Conservation (phyloP, 2,329 filamentous ascomycete genomes). For the Stenocarpella maydis region DNA sequence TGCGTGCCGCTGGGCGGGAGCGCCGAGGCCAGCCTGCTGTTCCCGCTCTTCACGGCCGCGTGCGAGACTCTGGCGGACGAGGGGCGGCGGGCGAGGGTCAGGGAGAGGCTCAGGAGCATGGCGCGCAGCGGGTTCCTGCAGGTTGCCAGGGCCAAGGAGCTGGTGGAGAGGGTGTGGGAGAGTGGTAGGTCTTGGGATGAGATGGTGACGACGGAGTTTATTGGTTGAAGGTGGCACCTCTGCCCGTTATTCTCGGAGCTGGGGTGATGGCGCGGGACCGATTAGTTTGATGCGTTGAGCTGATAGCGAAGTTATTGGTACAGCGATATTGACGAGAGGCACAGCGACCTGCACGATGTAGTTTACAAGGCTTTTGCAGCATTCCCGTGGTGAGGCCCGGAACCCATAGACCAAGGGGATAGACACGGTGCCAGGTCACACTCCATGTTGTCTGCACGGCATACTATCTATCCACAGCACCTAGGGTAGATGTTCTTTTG, state of each 20-base stretch:
- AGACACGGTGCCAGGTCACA: too few relatives aligned
- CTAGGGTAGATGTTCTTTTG: too few relatives aligned
- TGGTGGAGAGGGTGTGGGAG: constrained; percentile 76
- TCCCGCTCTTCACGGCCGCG: constrained; percentile 85
- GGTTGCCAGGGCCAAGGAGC: constrained; percentile 65
- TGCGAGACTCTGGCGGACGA: constrained; percentile 69
- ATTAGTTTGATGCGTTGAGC: neutral
- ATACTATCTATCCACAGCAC: too few relatives aligned
- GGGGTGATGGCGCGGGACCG: neutral
- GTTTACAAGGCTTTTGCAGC: neutral
- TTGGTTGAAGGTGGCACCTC: constrained; percentile 57
- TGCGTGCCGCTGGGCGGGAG: constrained; percentile 71
- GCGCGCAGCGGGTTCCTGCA: constrained; percentile 82
- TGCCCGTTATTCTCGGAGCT: neutral
- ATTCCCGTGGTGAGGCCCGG: neutral
- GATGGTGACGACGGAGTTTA: constrained; percentile 72
- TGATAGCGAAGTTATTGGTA: neutral
- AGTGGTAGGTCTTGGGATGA: constrained; percentile 75
- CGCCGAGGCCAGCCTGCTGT: constrained; percentile 78
- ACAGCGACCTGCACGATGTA: neutral
- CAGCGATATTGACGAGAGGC: neutral
- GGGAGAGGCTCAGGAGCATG: constrained; percentile 71
- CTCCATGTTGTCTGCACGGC: too few relatives aligned
- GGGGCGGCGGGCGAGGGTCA: constrained; percentile 65
- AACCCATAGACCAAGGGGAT: too few relatives aligned